These are phyloP conservation scores for Melocanna baccifera DNA, from an alignment of 176 grass and related monocot species.

Conservation along the genomic window DNA sequence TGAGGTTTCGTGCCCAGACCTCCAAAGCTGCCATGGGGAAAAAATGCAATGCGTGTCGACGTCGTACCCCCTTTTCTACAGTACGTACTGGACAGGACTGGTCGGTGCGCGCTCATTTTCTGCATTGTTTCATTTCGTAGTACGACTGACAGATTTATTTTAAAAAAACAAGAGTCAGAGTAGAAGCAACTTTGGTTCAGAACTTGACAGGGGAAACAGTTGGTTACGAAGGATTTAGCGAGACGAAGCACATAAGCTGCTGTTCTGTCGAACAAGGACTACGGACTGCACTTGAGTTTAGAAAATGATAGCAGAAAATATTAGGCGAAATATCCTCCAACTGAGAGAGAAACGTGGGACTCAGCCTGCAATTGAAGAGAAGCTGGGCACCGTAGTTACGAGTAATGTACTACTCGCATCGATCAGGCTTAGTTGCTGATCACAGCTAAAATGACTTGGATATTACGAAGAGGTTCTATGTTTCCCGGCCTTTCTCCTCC, in stretches of 20 bases:
- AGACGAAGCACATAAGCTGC: not conserved
- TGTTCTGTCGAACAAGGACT: not conserved
- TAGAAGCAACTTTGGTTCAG: not conserved
- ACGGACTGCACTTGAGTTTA: not conserved
- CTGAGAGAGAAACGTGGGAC: not conserved
- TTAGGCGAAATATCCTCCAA: not conserved
- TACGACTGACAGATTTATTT: too few species aligned
- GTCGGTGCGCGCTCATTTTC: not conserved
- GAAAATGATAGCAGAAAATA: not conserved
- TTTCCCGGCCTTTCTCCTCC: not conserved
- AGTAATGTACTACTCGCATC: not conserved
- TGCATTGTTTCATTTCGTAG: not conserved
- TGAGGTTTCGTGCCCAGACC: not conserved
- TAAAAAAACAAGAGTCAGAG: not conserved
- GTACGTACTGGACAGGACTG: not conserved
- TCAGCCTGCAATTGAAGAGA: not conserved
- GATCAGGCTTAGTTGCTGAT: slow-evolving; percentile 21
- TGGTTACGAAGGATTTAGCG: not conserved
- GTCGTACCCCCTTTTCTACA: not conserved
- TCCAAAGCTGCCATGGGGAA: not conserved
- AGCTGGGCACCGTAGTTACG: not conserved
- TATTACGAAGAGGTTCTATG: not conserved
- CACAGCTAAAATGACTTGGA: slow-evolving; percentile 7
- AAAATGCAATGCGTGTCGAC: not conserved
- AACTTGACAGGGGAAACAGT: not conserved